Conservation (phyloP, 225 moss, liverwort and hornwort species). For the Sphagnum contortum region DNA sequence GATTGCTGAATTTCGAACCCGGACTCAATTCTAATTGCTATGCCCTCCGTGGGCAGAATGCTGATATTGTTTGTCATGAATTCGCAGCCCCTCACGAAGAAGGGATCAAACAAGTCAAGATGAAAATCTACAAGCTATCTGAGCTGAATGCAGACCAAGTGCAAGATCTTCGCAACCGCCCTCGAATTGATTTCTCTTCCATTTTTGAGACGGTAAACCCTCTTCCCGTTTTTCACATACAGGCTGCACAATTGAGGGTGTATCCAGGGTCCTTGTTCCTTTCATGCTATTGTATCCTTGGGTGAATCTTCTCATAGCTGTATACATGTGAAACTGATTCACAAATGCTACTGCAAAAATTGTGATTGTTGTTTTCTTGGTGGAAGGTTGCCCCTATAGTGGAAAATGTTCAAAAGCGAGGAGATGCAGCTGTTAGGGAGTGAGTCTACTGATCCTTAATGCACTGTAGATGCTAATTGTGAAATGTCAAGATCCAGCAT, state of each 20-base stretch:
- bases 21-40: too few relatives aligned
- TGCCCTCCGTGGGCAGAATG: neutral
- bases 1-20: neutral
- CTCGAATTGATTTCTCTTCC: conserved; percentile 86
- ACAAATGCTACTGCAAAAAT: neutral
- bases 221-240: neutral
- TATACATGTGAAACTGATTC: neutral
- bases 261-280: too few relatives aligned
- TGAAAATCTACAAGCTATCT: conserved; percentile 51
- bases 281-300: neutral
- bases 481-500: too few relatives aligned
- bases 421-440: conserved; percentile 89
- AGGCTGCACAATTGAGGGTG: too few relatives aligned
- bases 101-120: conserved; percentile 25
- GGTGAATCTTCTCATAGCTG: neutral
- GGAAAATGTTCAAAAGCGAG: conserved; percentile 59
- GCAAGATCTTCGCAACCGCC: conserved; percentile 84
- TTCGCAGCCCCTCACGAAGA: conserved; percentile 18
- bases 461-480: neutral
- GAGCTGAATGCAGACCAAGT: conserved; percentile 61
- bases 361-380: neutral
- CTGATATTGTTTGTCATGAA: neutral
- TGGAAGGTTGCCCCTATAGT: conserved; percentile 86
- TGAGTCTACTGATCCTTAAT: conserved; percentile 13
- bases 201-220: conserved; percentile 57